Evolutionary conservation across 2,329 filamentous ascomycete genomes (phyloP), one percentile per base, ranked within the genome.

Genomic region (Microcera coccophila): DNA sequence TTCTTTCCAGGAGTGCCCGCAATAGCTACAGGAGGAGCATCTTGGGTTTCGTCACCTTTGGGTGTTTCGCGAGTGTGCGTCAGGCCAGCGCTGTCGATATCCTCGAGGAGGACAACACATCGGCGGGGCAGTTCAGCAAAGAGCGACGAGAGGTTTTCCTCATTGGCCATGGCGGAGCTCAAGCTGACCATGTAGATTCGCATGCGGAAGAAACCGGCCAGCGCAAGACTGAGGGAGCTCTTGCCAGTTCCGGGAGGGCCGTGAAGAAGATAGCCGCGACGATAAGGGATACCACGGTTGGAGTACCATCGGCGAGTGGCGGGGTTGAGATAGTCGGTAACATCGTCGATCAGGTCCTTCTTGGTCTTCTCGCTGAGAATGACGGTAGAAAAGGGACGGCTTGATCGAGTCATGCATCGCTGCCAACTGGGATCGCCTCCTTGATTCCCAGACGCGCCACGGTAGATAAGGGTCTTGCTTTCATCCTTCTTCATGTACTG

Each of bases 171-270:
- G 19, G 69, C 67, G 3, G 81, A 85, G 60, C 76, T 85, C 31
- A 89, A 67, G 55, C 76, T 84, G 49, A 88, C 74, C 42, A 88
- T 84, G 63, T 87, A 88, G 48, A 89, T 84, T 37, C 78, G 74
- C 66, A 89, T 74, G 45, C 79, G 78, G 60, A 88, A 84, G 57
- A 79, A 76, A 4, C 85, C 85, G 0, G 85, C 83, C 38, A 87
- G 72, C 0, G 85, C 84, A 32, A 88, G 74, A 49, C 79, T 83
- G 1, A 89, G 72, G 35, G 81, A 85, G 34, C 81, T 85, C 64
- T 91, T 93, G 12, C 87, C 87, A 0, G 86, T 90, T 21, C 87
- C 87, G 0, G 87, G 87, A 0, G 87, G 87, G 0, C 89, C 89
- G 50, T 90, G 74, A 14, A 95, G 79, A 0, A 95, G 76, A 57